Base-by-base conservation (phyloP, 2,329 filamentous ascomycete genomes). In the Fusarium veterinarium region DNA sequence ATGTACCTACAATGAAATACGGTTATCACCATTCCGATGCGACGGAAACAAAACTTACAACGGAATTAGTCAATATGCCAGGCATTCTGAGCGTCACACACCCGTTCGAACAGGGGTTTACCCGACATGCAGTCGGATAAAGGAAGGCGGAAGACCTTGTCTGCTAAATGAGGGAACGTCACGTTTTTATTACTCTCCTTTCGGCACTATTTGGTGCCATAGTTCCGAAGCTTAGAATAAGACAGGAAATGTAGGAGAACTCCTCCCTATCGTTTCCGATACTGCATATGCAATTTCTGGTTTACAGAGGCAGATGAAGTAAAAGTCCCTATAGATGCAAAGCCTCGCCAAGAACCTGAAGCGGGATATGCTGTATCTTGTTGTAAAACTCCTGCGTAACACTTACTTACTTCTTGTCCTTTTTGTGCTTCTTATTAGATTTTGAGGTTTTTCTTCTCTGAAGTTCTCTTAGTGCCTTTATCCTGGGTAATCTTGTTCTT, bases 221-320 rank as follows among this genome's bases (percentile, higher is more conserved):
- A 14, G 14, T 48, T 48, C 45, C 45, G 45, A 48, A 48, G 28
- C 7, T 17, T 31, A 48, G 45, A 48, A 48, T 17, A 31, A n/a
- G 10, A 31, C n/a, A 48, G 45, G 28, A 48, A 48, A n/a, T 11
- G 19, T 4, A 2, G 3, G 14, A 31, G 3, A 30, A 11, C 25
- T 8, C 10, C 9, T n/a, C 1, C 28, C 45, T 48, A 31, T 17
- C 5, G 2, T 14, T 2, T 31, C 14, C 1, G 2, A 13, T 8
- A 20, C 25, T 46, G 19, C 6, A 46, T 30, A 46, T 16, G 7
- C 13, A 11, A 46, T 20, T 30, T 30, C 8, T 30, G 9, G 30
- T 30, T 30, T 30, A 30, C 30, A 46, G 19, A 30, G 10, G 25
- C 25, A 20, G 25, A 30, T 46, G 16, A 46, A 19, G 25, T 16